These are phyloP conservation scores for Pseudogymnoascus sp. DNA, from an alignment of 2,329 filamentous ascomycete genomes.

Conservation along the genomic window DNA sequence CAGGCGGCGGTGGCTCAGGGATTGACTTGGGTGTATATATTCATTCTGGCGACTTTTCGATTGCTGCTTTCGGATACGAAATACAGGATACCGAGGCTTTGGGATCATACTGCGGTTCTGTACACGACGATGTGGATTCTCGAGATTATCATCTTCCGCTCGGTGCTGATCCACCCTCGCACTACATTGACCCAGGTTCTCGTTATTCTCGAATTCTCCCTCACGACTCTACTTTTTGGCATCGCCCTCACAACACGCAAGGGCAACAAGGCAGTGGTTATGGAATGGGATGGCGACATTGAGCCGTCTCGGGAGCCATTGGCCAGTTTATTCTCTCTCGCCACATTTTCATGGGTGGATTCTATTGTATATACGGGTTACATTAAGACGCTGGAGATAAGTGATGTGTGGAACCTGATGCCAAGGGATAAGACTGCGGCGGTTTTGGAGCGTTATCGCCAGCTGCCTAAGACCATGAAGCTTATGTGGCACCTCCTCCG, in stretches of 20 bases:
- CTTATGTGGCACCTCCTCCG: slow-evolving; percentile 73
- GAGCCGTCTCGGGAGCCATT: slow-evolving; percentile 80
- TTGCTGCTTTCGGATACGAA: slow-evolving; percentile 56
- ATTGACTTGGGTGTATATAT: slow-evolving; percentile 70
- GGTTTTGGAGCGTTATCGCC: slow-evolving; percentile 75
- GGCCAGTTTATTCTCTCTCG: slow-evolving; percentile 79
- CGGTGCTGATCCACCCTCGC: slow-evolving; percentile 67
- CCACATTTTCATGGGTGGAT: slow-evolving; percentile 87
- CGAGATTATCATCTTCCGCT: slow-evolving; percentile 69
- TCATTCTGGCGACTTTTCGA: slow-evolving; percentile 63
- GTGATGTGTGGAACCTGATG: slow-evolving; percentile 85
- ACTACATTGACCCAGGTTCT: slow-evolving; percentile 55
- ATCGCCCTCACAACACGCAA: slow-evolving; percentile 77
- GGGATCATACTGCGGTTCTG: slow-evolving; percentile 85
- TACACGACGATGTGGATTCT: slow-evolving; percentile 80
- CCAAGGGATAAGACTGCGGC: slow-evolving; percentile 78
- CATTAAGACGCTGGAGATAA: slow-evolving; percentile 70
- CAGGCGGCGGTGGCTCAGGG: slow-evolving; percentile 58
- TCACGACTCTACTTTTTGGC: slow-evolving; percentile 64
- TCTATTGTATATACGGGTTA: slow-evolving; percentile 83
- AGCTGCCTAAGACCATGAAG: slow-evolving; percentile 70
- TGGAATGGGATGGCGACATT: slow-evolving; percentile 84
- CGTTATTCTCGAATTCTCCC: slow-evolving; percentile 62
- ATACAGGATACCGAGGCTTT: slow-evolving; percentile 64
- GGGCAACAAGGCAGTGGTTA: slow-evolving; percentile 78